A percentile compares a stretch with the other conserved stretches of the same genome.
phyloP scores from a whole-genome alignment of 331 rosid species.

The Malus hybrid region DNA sequence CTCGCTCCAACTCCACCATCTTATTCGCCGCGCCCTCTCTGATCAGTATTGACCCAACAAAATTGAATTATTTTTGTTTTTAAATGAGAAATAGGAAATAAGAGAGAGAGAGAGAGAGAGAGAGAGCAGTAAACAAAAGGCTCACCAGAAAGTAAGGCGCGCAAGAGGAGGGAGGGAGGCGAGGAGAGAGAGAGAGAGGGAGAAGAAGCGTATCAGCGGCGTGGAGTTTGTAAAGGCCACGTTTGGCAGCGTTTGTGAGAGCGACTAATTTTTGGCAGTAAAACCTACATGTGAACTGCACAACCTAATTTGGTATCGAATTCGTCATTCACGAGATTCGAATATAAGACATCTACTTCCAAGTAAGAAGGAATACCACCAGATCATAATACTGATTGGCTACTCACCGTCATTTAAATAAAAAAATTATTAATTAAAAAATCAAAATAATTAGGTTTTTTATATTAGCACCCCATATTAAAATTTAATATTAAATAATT shows the following conservation, averaged over 20 bases:
- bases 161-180: neutral
- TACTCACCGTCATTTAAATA: too few species aligned
- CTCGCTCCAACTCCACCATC: conserved; percentile 58
- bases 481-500: too few species aligned
- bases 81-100: neutral
- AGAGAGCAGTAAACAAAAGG: neutral
- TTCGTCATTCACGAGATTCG: too few species aligned
- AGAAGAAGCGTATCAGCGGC: too few species aligned
- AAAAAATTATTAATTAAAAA: too few species aligned
- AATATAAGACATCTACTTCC: too few species aligned
- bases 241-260: neutral
- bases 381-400: too few species aligned
- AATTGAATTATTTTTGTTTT: neutral
- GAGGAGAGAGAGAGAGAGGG: neutral
- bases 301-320: too few species aligned
- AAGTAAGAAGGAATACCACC: too few species aligned
- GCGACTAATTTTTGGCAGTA: neutral
- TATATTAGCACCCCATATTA: too few species aligned
- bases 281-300: neutral
- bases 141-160: conserved; percentile 1
- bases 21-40: neutral
- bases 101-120: neutral
- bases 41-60: neutral
- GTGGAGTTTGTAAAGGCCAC: neutral
- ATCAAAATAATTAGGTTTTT: too few species aligned